These are phyloP conservation scores for Aspergillus sp. DNA, from an alignment of 2,329 filamentous ascomycete species.

Conservation along the genomic window DNA sequence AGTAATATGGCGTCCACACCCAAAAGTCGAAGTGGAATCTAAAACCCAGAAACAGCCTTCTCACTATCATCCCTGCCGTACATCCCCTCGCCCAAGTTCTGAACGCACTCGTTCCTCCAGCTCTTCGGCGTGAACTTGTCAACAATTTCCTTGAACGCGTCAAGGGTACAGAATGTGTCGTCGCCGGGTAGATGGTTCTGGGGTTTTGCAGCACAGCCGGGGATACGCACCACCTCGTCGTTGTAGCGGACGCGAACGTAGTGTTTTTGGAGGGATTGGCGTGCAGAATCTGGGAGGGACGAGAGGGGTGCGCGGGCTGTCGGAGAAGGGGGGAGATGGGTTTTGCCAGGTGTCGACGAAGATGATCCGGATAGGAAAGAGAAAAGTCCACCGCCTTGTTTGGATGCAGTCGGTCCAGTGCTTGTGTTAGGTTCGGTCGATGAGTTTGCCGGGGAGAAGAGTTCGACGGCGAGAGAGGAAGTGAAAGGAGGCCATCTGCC, in stretches of 20 bases:
- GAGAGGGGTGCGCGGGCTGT: slow-evolving; percentile 36
- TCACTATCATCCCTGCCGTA: slow-evolving; percentile 47
- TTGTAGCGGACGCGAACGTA: slow-evolving; percentile 93
- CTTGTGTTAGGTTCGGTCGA: slow-evolving; percentile 2
- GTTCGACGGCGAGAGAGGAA: slow-evolving; percentile 84
- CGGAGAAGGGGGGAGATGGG: slow-evolving; percentile 21
- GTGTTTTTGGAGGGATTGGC: slow-evolving; percentile 55
- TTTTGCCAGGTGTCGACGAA: slow-evolving; percentile 15
- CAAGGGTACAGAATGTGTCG: slow-evolving; percentile 84
- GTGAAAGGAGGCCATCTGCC: slow-evolving; percentile 89
- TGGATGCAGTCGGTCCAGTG: slow-evolving; percentile 21
- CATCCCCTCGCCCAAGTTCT: slow-evolving; percentile 56
- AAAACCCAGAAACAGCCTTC: slow-evolving; percentile 40
- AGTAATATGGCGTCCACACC: background rate
- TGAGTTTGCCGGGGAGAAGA: slow-evolving; percentile 60
- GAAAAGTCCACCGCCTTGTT: slow-evolving; percentile 30
- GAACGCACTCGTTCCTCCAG: slow-evolving; percentile 67
- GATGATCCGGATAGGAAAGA: slow-evolving; percentile 30
- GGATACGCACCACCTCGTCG: slow-evolving; percentile 75
- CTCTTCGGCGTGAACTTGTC: slow-evolving; percentile 83
- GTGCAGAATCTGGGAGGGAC: slow-evolving; percentile 27
- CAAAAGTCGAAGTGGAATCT: slow-evolving; percentile 8
- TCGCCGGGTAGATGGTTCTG: slow-evolving; percentile 87
- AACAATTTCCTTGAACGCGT: slow-evolving; percentile 88
- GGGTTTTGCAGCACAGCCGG: slow-evolving; percentile 67